Base-by-base conservation (phyloP, 2,329 filamentous ascomycete genomes). In the Plectosphaerella cucumerina region DNA sequence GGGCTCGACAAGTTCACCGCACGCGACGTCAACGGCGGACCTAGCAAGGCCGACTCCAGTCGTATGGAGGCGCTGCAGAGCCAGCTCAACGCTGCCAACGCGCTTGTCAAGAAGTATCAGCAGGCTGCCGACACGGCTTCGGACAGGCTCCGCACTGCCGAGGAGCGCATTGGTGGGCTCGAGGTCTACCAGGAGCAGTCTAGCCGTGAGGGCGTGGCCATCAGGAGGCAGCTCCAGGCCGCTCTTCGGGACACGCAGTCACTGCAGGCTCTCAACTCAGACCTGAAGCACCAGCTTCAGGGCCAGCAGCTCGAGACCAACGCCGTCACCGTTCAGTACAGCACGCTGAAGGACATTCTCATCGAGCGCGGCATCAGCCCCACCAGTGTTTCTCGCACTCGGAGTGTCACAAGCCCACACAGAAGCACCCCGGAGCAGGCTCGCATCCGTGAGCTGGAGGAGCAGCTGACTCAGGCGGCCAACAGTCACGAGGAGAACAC, bases 141-240 rank as follows among this genome's bases (percentile, higher is more conserved):
- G 0, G 91, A 97, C 63, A 95, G 92, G 65, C 77, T 99, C 49
- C 87, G 94, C 49, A 87, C 87, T 52, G 94, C 94, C 4, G 95
- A 99, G 70, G 95, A 97, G 72, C 86, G 94, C 41, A 97, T 99
- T 66, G 95, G 94, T 5, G 94, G 94, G 6, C 80, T 99, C 4
- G 94, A 99, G 68, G 90, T 91, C 23, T 97, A 97, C 67, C 94
- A 99, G 70, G 94, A 99, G 65, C 94, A 99, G 70, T 88, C 92
- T 4, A 97, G 92, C 68, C 84, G 94, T 43, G 95, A 99, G 68
- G 91, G 91, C 46, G 84, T 99, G 50, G 84, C 86, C 34, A 90
- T 97, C 58, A 85, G 94, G 50, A 86, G 94, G 64, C 93, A 97
- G 64, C 80, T 99, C 49, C 94, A 97, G 66, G 80, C 84, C 22